Evolutionary conservation across 2,329 filamentous ascomycete genomes (phyloP).

Genomic region (Dactylonectria estremocensis): DNA sequence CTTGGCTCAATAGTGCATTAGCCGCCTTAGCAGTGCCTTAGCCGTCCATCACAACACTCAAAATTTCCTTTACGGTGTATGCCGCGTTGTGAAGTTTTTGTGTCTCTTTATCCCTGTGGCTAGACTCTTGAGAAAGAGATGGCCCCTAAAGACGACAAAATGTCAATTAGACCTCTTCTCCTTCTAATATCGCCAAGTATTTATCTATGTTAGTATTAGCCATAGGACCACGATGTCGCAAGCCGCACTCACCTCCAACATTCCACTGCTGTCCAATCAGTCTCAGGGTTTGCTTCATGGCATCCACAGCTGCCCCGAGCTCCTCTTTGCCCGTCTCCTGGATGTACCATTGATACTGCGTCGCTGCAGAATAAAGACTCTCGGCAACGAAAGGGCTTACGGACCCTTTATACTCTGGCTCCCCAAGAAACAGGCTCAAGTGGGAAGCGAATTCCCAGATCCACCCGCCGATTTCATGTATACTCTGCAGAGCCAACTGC

Average conservation of each 20-base stretch:
- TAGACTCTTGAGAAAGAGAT: too few species aligned
- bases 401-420: not conserved
- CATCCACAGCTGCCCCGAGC: not conserved
- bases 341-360: slow-evolving; percentile 18
- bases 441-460: slow-evolving; percentile 19
- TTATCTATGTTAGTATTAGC: not conserved
- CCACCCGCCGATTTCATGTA: slow-evolving; percentile 14
- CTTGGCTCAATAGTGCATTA: too few species aligned
- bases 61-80: too few species aligned
- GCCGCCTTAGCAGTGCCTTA: too few species aligned
- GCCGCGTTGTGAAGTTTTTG: too few species aligned
- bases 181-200: slow-evolving; percentile 11
- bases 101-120: too few species aligned
- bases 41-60: too few species aligned
- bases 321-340: slow-evolving; percentile 16
- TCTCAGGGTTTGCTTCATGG: not conserved
- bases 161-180: not conserved
- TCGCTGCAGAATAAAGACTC: slow-evolving; percentile 18
- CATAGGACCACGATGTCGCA: not conserved
- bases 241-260: slow-evolving; percentile 1
- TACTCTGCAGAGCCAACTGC: slow-evolving; percentile 1
- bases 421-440: not conserved
- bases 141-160: too few species aligned
- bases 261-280: not conserved
- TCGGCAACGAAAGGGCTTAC: slow-evolving; percentile 20